Evolutionary conservation across 2,329 filamentous ascomycete genomes (phyloP).

Genomic region (Penicillium sp.): DNA sequence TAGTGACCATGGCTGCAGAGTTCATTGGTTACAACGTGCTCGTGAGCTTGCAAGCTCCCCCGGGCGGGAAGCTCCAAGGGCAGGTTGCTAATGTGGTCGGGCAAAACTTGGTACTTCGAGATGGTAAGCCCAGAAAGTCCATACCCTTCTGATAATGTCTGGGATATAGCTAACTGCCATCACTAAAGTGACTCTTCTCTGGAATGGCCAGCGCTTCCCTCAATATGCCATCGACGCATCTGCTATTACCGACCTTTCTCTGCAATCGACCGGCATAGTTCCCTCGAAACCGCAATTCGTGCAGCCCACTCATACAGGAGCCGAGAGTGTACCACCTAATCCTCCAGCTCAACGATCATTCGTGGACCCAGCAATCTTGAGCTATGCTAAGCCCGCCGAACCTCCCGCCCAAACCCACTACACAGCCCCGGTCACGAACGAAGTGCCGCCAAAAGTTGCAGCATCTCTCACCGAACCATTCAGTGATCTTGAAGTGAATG

Average conservation of each 20-base stretch:
- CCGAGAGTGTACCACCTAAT: constrained; percentile 21
- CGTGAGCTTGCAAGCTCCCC: constrained; percentile 70
- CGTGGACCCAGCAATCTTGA: constrained; percentile 82
- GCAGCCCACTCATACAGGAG: constrained; percentile 19
- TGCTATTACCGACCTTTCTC: constrained; percentile 61
- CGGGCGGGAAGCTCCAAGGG: constrained; percentile 68
- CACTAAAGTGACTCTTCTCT: constrained; percentile 51
- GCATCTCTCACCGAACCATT: constrained; percentile 53
- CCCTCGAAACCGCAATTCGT: constrained; percentile 23
- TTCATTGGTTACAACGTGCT: constrained; percentile 79
- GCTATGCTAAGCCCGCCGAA: constrained; percentile 54
- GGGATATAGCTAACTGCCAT: constrained; percentile 9
- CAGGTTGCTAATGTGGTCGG: constrained; percentile 72
- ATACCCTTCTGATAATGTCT: neutral
- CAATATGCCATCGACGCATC: constrained; percentile 62
- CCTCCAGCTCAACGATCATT: constrained; percentile 56
- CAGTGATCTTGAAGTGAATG: constrained; percentile 44
- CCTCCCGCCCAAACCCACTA: constrained; percentile 22
- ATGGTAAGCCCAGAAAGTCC: constrained; percentile 61
- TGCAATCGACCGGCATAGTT: constrained; percentile 24
- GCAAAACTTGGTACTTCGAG: constrained; percentile 69
- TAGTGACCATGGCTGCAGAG: constrained; percentile 63
- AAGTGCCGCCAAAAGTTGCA: constrained; percentile 26
- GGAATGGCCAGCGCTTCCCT: constrained; percentile 57
- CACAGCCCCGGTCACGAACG: constrained; percentile 28